phyloP scores from a whole-genome alignment of 148 eudicot species.

The Suaeda aralocaspica region DNA sequence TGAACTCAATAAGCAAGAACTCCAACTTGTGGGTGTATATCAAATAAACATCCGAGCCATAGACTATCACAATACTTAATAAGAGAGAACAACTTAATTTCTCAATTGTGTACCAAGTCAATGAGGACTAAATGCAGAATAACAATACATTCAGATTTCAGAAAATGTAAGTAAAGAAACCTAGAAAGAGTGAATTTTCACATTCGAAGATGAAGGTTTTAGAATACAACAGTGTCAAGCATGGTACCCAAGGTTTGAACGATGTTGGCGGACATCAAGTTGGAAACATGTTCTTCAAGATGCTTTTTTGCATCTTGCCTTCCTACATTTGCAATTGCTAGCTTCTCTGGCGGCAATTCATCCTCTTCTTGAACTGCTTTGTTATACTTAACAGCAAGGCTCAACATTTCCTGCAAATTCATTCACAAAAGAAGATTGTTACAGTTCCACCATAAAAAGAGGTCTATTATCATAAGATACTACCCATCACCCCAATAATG shows the following conservation, averaged over 20 bases:
- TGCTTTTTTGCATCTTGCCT: constrained; percentile 98
- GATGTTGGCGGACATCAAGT: constrained; percentile 92
- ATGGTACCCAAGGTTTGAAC: constrained; percentile 88
- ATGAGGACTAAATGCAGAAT: neutral
- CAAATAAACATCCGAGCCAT: neutral
- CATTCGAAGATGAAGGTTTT: neutral
- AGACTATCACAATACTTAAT: neutral
- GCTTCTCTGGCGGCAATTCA: constrained; percentile 84
- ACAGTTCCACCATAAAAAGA: no score
- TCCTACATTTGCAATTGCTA: constrained; percentile 92
- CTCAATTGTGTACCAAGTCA: neutral
- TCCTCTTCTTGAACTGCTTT: constrained; percentile 98
- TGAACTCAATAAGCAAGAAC: no score
- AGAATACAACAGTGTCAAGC: constrained; percentile 94
- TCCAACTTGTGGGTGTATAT: no score
- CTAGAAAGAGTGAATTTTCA: neutral
- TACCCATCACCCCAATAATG: neutral
- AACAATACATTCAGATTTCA: neutral
- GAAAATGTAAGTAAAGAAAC: neutral
- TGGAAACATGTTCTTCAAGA: constrained; percentile 92
- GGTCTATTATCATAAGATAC: neutral
- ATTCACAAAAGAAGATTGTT: no score
- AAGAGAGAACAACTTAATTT: neutral
- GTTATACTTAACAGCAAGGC: constrained; percentile 75
- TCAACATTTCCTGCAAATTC: constrained; percentile 78